phyloP scores from a whole-genome alignment of 176 grass and related monocot genomes.

The Lolium rigidum region DNA sequence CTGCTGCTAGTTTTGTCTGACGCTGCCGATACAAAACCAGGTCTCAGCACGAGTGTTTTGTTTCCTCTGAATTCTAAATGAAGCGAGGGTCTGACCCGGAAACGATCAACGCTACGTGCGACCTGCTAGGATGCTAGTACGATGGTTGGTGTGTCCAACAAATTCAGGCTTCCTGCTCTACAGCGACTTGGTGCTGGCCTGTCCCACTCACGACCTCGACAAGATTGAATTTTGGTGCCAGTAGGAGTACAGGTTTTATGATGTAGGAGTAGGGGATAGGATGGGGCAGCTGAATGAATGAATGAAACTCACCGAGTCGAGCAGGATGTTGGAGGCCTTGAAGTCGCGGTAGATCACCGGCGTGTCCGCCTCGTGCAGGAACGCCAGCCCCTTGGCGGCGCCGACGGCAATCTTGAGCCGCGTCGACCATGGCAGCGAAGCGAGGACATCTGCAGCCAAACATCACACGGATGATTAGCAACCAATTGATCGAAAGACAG shows the following conservation, averaged over 20 bases:
- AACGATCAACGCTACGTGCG: conserved; percentile 36
- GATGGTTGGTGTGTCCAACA: conserved; percentile 27
- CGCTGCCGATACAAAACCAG: background rate
- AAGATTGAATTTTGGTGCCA: background rate
- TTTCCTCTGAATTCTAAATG: background rate
- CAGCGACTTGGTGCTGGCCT: background rate
- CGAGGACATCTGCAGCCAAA: conserved; percentile 48
- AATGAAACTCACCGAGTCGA: conserved; percentile 57
- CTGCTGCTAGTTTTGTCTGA: conserved; percentile 40
- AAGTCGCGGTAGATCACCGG: conserved; percentile 93
- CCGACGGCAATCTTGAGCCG: conserved; percentile 93
- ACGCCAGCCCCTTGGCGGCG: conserved; percentile 86
- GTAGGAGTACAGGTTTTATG: background rate
- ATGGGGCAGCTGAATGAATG: background rate
- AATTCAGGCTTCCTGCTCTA: background rate
- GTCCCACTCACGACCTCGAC: background rate
- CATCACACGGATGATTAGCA: background rate
- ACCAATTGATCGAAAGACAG: background rate
- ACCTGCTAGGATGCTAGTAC: background rate
- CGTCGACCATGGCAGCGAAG: conserved; percentile 78
- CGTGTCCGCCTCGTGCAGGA: conserved; percentile 80
- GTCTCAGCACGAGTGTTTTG: conserved; percentile 9
- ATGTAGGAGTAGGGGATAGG: background rate
- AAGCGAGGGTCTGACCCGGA: conserved; percentile 24
- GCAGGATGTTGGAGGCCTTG: conserved; percentile 87